Base-by-base conservation (phyloP, 306 rosid genomes). In the Ceratonia siliqua region DNA sequence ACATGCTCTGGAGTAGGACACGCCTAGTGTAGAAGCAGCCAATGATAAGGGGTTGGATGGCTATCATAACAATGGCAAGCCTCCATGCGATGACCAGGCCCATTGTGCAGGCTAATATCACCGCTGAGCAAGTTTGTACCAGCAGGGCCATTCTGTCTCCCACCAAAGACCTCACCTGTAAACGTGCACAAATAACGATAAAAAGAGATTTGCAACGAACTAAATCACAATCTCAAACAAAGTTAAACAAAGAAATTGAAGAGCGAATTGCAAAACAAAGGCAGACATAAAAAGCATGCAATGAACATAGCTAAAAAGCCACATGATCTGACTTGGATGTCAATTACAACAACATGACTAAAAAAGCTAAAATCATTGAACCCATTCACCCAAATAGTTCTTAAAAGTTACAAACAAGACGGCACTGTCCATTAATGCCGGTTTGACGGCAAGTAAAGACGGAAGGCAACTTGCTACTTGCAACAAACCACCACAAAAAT, bases 121-220 rank as follows among this genome's bases (percentile, higher is more conserved):
- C 83, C 15, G 85, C 83, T 9, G 86, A 73, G 7, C 74, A 52
- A 8, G 85, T 77, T 82, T 85, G 92, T 46, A 85, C 67, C 2
- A 85, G 62, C 62, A 88, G 50, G 11, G 78, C 61, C 73, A 73
- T 59, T 74, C 90, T 80, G 9, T 88, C 92, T 20, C 88, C 90
- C 74, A 85, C 90, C 64, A 88, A 25, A n/a, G 90, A 88, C 59
- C 88, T 76, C 64, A 88, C 89, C 89, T 85, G 63, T 33, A 13
- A 33, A 27, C 36, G 5, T 30, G 22, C 13, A 32, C 27, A 36
- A 53, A 20, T 7, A 50, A 54, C 7, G 41, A 48, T 54, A 3
- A 71, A 15, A 38, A 64, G 5, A 79, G 0, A 28, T 14, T 3
- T 28, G 15, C 42, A 32, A 63, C 15, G 1, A 28, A 77, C 9